A percentile compares a stretch with the other conserved stretches of the same genome.
Conservation (phyloP, 305 asterid genomes). For the Fraxinus sp. region DNA sequence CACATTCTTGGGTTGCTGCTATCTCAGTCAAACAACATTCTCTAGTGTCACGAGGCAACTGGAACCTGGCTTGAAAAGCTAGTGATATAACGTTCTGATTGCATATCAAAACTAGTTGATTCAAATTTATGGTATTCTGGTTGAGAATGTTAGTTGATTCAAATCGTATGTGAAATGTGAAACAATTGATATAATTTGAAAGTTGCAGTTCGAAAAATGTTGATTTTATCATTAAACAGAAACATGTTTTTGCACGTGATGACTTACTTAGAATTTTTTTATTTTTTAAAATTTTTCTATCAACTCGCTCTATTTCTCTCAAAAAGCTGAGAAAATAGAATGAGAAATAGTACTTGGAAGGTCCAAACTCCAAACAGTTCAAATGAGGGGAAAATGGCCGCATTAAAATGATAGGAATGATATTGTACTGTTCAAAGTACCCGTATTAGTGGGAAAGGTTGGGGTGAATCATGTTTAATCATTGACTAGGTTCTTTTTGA, state of each 20-base stretch:
- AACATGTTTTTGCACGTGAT: background rate
- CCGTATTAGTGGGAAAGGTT: no score
- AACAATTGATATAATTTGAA: background rate
- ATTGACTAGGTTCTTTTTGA: no score
- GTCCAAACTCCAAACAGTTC: no score
- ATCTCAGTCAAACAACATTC: background rate
- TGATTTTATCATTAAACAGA: background rate
- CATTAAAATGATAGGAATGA: no score
- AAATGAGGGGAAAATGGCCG: no score
- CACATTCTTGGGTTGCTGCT: background rate
- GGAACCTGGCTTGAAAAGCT: background rate
- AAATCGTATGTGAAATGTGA: background rate
- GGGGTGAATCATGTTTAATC: no score
- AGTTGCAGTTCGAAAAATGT: background rate
- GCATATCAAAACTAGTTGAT: background rate
- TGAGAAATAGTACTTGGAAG: no score
- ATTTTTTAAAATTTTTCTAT: no score
- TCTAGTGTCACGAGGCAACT: slow-evolving; percentile 4
- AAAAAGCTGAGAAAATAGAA: no score
- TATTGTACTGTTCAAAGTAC: no score
- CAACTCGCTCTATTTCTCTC: no score
- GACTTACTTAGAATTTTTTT: no score
- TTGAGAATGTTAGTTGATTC: background rate
- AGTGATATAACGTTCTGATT: background rate
- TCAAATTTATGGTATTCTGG: background rate